Percentiles rank a stretch among this genome's conserved stretches.
Evolutionary conservation across 1,284 basidiomycete genomes (phyloP).

Genomic region (Singerocomus inundabilis): DNA sequence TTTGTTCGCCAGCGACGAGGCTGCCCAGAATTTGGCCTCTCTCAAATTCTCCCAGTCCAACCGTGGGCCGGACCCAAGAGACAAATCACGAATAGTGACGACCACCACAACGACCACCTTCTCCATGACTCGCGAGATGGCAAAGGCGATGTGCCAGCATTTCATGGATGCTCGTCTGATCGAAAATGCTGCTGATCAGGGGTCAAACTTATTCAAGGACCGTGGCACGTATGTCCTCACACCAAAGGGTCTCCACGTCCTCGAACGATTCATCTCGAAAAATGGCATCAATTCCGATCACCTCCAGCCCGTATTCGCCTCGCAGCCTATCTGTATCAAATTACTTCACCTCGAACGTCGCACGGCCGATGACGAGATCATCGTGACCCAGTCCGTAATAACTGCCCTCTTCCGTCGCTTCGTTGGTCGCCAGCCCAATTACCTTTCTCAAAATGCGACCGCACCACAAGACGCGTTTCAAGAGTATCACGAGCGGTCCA

Average conservation of each 20-base stretch:
- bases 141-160: conserved; percentile 98
- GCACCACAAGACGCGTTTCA: conserved; percentile 63
- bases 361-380: conserved; percentile 93
- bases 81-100: conserved; percentile 95
- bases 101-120: conserved; percentile 99
- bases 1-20: conserved; percentile 76
- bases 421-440: conserved; percentile 83
- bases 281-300: conserved; percentile 97
- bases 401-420: conserved; percentile 96
- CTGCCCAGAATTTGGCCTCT: conserved; percentile 89
- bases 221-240: conserved; percentile 95
- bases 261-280: conserved; percentile 98
- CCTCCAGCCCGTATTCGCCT: conserved; percentile 84
- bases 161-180: conserved; percentile 99
- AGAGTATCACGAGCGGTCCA: conserved; percentile 76
- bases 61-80: conserved; percentile 95
- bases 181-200: conserved; percentile 91
- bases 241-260: conserved; percentile 96
- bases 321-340: conserved; percentile 98
- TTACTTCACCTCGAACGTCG: conserved; percentile 95
- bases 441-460: conserved; percentile 47
- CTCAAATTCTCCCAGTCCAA: conserved; percentile 99
- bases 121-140: conserved; percentile 99
- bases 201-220: conserved; percentile 92
- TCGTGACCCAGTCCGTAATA: conserved; percentile 91